Evolutionary conservation across 1,284 basidiomycete genomes (phyloP), one percentile per base, ranked within the genome.

Genomic region (Moesziomyces sp.): DNA sequence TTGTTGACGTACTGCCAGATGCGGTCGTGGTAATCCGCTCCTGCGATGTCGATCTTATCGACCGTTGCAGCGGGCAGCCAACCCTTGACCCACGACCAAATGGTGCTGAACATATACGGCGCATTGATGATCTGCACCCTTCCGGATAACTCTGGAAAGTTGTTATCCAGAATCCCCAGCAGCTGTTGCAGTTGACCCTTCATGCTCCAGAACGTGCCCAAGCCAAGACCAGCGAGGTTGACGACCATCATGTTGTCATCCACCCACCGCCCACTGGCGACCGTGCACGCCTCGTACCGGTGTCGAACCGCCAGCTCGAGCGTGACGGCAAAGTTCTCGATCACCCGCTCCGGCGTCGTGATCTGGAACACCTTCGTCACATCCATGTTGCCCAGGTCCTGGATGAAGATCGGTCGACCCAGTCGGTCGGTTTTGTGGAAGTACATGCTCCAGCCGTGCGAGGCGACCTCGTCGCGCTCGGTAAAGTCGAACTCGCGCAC

Each of bases 231-330:
- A n/a, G 67, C 70, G 0, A 83, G 56, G 44, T 82, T 79, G 28
- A 83, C 46, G 4, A 83, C 80, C 82, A 83, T 83, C 35, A 74
- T 74, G 61, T 83, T 83, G 66, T 83, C 81, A 46, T 82, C 81
- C 3, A 82, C 75, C 55, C 72, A 66, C 21, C 75, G 57, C 3
- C 71, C 78, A 23, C 57, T 55, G 0, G 55, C 26, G 6, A 75
- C 46, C 5, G 68, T 74, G 46, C 78, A 82, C 3, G 76, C 75
- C 24, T 62, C 54, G 61, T 83, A 83, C 3, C 79, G 70, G 16
- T 76, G 51, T 40, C 77, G 72, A 4, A 80, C 76, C 1, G 82
- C 81, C 8, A 74, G 51, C 54, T 83, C 82, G 13, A 83, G 69
- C 21, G 78, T 83, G 6, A 79, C 77, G 4, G 80, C 80, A 59